A percentile compares a stretch with the other conserved stretches of the same genome.
Evolutionary conservation across 2,329 filamentous ascomycete species (phyloP).

Genomic region (Arthrobotrys iridis): DNA sequence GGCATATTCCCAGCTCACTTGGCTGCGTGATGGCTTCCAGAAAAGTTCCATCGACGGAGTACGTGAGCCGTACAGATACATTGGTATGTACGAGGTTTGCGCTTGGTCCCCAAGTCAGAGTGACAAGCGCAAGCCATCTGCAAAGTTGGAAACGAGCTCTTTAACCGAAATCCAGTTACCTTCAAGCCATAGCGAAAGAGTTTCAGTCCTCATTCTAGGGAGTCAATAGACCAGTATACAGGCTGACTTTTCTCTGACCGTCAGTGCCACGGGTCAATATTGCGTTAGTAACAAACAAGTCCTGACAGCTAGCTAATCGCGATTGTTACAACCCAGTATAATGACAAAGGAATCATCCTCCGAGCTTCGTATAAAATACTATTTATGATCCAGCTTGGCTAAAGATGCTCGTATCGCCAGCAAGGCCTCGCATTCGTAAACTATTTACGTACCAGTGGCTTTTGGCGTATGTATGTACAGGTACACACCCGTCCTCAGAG

Average conservation of each 20-base stretch:
- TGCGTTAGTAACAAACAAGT: neutral
- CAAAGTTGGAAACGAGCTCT: slow-evolving; percentile 48
- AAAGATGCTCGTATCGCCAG: slow-evolving; percentile 17
- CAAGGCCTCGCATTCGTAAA: slow-evolving; percentile 9
- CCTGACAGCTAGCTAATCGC: slow-evolving; percentile 11
- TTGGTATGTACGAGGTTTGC: slow-evolving; percentile 7
- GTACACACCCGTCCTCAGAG: neutral
- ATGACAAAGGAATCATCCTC: neutral
- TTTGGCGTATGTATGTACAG: neutral
- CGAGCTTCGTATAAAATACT: slow-evolving; percentile 1
- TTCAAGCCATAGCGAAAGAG: slow-evolving; percentile 28
- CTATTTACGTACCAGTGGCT: neutral
- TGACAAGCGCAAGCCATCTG: slow-evolving; percentile 12
- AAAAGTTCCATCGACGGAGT: slow-evolving; percentile 28
- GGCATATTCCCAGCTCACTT: slow-evolving; percentile 29
- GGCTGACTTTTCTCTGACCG: neutral
- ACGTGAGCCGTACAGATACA: slow-evolving; percentile 14
- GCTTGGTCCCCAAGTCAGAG: slow-evolving; percentile 26
- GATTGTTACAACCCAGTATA: neutral
- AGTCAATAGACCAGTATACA: too few species aligned
- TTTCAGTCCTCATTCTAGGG: slow-evolving; percentile 14
- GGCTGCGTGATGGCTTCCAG: slow-evolving; percentile 42
- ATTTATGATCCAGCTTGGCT: slow-evolving; percentile 17
- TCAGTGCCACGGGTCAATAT: neutral
- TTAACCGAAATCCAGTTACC: slow-evolving; percentile 51